Conservation (phyloP, 257 asterid genomes). For the Nicotiana tomentosiformis region DNA sequence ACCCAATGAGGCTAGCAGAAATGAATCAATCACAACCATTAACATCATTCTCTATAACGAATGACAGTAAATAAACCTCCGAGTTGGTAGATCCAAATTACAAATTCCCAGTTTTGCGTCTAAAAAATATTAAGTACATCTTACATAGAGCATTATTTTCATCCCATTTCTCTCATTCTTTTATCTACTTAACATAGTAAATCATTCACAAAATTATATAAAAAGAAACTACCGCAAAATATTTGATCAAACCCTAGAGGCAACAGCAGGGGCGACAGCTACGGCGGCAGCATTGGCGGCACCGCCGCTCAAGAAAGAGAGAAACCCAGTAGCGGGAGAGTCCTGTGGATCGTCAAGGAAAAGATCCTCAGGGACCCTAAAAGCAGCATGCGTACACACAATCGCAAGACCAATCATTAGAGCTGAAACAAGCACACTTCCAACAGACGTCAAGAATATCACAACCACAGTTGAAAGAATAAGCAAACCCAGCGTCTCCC, state of each 20-base stretch:
- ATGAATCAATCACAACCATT: not conserved
- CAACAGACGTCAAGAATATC: constrained; percentile 81
- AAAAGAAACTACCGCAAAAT: not conserved
- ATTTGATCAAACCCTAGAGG: constrained; percentile 43
- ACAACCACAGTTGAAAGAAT: constrained; percentile 45
- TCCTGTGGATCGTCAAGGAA: constrained; percentile 76
- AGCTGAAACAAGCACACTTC: constrained; percentile 79
- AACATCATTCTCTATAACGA: not conserved
- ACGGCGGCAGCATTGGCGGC: constrained; percentile 16
- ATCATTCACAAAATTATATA: not conserved
- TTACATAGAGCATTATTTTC: not conserved
- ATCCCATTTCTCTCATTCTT: not conserved
- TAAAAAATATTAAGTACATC: no score
- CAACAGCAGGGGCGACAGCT: constrained; percentile 18
- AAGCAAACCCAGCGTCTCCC: constrained; percentile 56
- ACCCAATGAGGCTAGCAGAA: not conserved
- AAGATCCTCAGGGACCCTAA: constrained; percentile 81
- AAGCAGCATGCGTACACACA: constrained; percentile 69
- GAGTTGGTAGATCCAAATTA: not conserved
- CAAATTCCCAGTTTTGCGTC: not conserved
- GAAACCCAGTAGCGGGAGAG: constrained; percentile 61
- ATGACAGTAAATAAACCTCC: not conserved
- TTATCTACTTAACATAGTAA: not conserved
- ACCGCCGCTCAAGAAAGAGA: constrained; percentile 54
- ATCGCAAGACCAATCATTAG: constrained; percentile 64